Base-by-base conservation (phyloP, 768 basidiomycete genomes). In the Aureoboletus auriporus region DNA sequence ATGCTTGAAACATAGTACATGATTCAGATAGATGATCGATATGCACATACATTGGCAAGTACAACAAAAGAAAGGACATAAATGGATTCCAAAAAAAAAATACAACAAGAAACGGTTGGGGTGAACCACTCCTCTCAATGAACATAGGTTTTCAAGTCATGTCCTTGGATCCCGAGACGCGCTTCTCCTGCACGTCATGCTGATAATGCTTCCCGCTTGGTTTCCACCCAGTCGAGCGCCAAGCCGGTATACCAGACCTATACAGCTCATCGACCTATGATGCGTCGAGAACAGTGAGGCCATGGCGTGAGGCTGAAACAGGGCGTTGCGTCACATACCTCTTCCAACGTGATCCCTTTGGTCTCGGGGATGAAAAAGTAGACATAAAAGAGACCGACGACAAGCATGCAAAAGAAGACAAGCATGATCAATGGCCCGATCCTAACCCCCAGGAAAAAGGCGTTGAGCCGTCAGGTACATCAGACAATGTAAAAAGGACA, bases 351-450 rank as follows among this genome's bases (percentile, higher is more conserved):
- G 17, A 90, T 76, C 10, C 87, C 86, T 63, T 80, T 89, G 20
- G 85, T 90, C 72, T 92, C 90, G 17, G 89, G 89, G 40, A 92
- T 79, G 63, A 82, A 78, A 46, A 89, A 66, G 64, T 82, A 87
- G 23, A 88, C 87, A 61, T 86, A 92, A 50, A 78, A 64, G 59
- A 76, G 82, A 33, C 84, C 87, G 57, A 85, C 78, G 20, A 80
- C 53, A 8, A 87, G 73, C 79, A 85, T 80, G 45, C 85, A 83
- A 61, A 79, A 86, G 75, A 89, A 89, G 61, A 88, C 81, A 51
- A 89, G 65, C 35, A 86, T 70, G 62, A 90, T 88, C 53, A 87
- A 71, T 11, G 87, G 86, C 0, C 86, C 84, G 51, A 86, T 88
- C 50, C 79, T 78, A 47, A 7, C 6, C 12, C 37, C 16, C 20